Evolutionary conservation across 148 eudicot species (phyloP).

Genomic region (Polygonum aviculare): DNA sequence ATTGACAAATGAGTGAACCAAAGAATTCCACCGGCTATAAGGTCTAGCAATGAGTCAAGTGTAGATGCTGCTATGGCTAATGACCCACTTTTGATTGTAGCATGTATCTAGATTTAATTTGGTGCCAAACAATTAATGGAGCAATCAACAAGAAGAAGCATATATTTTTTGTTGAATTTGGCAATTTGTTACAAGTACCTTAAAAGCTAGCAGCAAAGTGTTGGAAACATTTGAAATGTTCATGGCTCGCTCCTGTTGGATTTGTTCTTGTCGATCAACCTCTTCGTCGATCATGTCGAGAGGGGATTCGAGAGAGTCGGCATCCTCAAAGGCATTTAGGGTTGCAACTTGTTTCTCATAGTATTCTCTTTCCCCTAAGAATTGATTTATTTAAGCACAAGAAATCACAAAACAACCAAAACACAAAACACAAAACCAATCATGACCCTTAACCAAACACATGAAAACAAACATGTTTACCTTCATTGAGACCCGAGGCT

Average conservation of each 20-base stretch:
- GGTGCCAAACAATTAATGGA: neutral
- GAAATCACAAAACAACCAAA: neutral
- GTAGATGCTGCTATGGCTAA: constrained; percentile 77
- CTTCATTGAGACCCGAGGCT: constrained; percentile 47
- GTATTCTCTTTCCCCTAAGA: constrained; percentile 58
- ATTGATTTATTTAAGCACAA: neutral
- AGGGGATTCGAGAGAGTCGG: constrained; percentile 31
- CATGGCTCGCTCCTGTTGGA: constrained; percentile 63
- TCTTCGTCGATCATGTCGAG: constrained; percentile 31
- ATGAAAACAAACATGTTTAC: constrained; percentile 16
- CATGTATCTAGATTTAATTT: constrained; percentile 43
- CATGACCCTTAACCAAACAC: neutral
- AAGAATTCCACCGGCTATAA: constrained; percentile 69
- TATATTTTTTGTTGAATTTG: neutral
- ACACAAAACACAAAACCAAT: neutral
- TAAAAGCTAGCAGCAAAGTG: constrained; percentile 43
- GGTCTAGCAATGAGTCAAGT: constrained; percentile 63
- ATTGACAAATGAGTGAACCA: constrained; percentile 71
- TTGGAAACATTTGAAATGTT: constrained; percentile 57
- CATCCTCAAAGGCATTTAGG: constrained; percentile 64
- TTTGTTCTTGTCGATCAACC: constrained; percentile 37
- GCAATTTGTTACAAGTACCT: constrained; percentile 27
- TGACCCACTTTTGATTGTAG: constrained; percentile 56
- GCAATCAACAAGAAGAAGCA: neutral
- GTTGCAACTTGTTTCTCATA: constrained; percentile 60